Conservation (phyloP, 1,284 basidiomycete genomes). For the Trametes versicolor region DNA sequence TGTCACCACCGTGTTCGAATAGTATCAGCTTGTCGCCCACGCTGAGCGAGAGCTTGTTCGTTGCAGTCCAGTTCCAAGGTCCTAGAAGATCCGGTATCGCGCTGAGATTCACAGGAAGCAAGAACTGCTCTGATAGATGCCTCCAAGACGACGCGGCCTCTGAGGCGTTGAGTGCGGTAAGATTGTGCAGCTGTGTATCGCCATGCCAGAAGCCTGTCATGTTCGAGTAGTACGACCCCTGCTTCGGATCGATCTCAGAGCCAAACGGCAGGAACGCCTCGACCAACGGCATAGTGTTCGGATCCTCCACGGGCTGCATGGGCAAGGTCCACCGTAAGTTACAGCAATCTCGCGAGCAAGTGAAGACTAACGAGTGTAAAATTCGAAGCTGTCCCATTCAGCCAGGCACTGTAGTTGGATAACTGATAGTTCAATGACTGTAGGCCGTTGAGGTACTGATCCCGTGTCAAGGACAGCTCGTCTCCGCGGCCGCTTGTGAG, state of each 20-base stretch:
- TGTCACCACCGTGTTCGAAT: constrained; percentile 42
- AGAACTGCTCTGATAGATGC: constrained; percentile 56
- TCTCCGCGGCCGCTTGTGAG: constrained; percentile 73
- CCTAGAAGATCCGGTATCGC: constrained; percentile 53
- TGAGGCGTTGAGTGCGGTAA: constrained; percentile 54
- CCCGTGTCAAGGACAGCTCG: constrained; percentile 62
- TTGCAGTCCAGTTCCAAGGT: constrained; percentile 75
- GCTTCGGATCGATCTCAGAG: constrained; percentile 53
- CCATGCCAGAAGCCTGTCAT: constrained; percentile 81
- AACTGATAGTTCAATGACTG: constrained; percentile 64
- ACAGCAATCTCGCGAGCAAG: background rate
- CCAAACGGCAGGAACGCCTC: constrained; percentile 60
- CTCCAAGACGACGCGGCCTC: constrained; percentile 53
- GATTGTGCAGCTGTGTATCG: constrained; percentile 67
- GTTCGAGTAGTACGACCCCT: constrained; percentile 75
- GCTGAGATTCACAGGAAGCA: constrained; percentile 59
- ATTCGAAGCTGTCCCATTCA: constrained; percentile 72
- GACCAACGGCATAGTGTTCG: constrained; percentile 58
- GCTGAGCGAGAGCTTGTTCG: constrained; percentile 70
- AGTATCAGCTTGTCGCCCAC: constrained; percentile 64
- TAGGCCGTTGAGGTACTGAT: constrained; percentile 72
- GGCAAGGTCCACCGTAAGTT: background rate
- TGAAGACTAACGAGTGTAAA: constrained; percentile 71
- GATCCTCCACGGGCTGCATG: constrained; percentile 60
- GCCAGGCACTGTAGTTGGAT: constrained; percentile 78